Conservation (phyloP, 768 basidiomycete genomes). For the Trametes elegans region DNA sequence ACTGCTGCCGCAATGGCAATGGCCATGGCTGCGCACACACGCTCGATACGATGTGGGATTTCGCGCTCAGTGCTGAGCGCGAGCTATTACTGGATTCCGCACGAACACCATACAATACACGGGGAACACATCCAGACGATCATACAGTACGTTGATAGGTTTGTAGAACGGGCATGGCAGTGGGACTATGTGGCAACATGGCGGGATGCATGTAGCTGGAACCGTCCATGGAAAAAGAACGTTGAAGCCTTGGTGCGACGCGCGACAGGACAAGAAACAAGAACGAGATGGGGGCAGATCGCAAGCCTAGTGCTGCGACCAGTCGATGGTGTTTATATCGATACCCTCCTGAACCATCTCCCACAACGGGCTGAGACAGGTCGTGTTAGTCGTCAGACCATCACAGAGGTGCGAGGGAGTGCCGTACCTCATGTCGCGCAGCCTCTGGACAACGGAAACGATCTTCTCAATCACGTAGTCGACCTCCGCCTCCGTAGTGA, state of each 20-base stretch:
- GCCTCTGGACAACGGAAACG: constrained; percentile 76
- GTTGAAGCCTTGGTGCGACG: background rate
- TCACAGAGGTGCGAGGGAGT: no score
- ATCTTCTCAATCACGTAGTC: constrained; percentile 92
- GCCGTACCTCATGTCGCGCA: constrained; percentile 93
- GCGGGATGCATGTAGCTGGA: background rate
- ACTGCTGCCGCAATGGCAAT: background rate
- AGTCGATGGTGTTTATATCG: constrained; percentile 92
- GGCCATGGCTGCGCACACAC: background rate
- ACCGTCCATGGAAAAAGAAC: background rate
- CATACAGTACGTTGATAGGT: constrained; percentile 8
- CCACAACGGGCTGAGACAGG: constrained; percentile 76
- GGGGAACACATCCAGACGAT: constrained; percentile 13
- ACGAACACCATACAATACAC: constrained; percentile 10
- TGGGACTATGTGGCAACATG: background rate
- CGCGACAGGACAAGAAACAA: background rate
- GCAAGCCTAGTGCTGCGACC: constrained; percentile 64
- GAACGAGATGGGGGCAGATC: constrained; percentile 7
- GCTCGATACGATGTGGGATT: no score
- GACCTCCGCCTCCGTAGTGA: constrained; percentile 96
- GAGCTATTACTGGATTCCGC: constrained; percentile 18
- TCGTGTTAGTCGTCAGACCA: background rate
- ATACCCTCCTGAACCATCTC: constrained; percentile 99
- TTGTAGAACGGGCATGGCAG: background rate
- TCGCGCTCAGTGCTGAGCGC: no score